phyloP scores from a whole-genome alignment of 2,329 filamentous ascomycete genomes.

The Botrytis aclada region DNA sequence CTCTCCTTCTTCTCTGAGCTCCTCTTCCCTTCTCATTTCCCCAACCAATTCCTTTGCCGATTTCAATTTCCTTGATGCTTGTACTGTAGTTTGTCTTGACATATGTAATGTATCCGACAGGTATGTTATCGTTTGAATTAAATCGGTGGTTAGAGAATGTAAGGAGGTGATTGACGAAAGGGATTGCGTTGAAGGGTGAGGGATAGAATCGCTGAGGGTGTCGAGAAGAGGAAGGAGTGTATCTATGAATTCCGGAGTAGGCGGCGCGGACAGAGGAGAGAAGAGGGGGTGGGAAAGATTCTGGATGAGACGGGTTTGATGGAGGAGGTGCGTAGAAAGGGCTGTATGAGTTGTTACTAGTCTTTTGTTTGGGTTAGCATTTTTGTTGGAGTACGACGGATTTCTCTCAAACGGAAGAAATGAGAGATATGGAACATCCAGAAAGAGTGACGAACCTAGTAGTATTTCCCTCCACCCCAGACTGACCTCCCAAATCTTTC shows the following conservation, averaged over 20 bases:
- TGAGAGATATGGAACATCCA: neutral
- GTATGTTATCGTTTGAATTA: slow-evolving; percentile 77
- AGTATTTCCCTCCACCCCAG: slow-evolving; percentile 67
- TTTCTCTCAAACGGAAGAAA: neutral
- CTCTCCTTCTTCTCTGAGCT: slow-evolving; percentile 77
- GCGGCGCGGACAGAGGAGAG: slow-evolving; percentile 63
- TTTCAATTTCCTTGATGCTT: slow-evolving; percentile 74
- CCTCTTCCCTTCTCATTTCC: slow-evolving; percentile 80
- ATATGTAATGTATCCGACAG: slow-evolving; percentile 92
- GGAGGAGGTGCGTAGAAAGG: slow-evolving; percentile 68
- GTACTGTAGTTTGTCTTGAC: slow-evolving; percentile 81
- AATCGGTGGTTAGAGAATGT: slow-evolving; percentile 66
- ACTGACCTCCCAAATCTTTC: slow-evolving; percentile 69
- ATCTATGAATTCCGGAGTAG: slow-evolving; percentile 63
- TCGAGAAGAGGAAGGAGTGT: slow-evolving; percentile 66
- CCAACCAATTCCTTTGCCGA: slow-evolving; percentile 81
- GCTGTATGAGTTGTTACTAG: slow-evolving; percentile 74
- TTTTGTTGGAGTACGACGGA: neutral
- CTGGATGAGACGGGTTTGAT: slow-evolving; percentile 74
- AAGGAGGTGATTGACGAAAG: slow-evolving; percentile 66
- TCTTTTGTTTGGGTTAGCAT: slow-evolving; percentile 42
- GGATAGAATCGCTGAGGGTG: slow-evolving; percentile 63
- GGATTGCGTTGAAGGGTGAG: slow-evolving; percentile 58
- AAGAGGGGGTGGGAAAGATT: slow-evolving; percentile 68
- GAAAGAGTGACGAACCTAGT: slow-evolving; percentile 53